Evolutionary conservation across 345 rosid genomes (phyloP).

Genomic region (Brassica rapa): DNA sequence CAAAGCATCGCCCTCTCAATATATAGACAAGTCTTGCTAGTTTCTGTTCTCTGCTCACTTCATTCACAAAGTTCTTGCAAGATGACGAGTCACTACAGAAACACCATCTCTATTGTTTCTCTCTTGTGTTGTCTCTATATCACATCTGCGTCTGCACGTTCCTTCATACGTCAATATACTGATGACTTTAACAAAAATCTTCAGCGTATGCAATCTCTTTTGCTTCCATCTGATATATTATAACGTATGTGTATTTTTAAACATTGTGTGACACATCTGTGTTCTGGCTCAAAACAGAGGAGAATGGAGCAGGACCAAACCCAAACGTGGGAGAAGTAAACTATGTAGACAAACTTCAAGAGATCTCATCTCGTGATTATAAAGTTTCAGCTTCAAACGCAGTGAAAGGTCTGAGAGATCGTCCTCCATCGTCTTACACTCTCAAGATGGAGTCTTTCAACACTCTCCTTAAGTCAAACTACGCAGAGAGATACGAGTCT

Average conservation of each 20-base stretch:
- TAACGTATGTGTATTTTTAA: background rate
- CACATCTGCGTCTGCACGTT: background rate
- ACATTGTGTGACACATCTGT: background rate
- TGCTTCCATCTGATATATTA: background rate
- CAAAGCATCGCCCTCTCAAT: background rate
- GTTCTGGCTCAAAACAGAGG: background rate
- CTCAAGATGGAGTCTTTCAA: slow-evolving; percentile 17
- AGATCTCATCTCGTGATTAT: slow-evolving; percentile 1
- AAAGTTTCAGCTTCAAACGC: background rate
- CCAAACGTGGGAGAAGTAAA: background rate
- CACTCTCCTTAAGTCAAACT: background rate
- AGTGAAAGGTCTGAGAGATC: slow-evolving; percentile 4
- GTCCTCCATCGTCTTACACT: slow-evolving; percentile 16
- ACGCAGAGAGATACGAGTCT: background rate
- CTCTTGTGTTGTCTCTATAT: background rate
- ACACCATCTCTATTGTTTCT: background rate
- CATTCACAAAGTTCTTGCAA: background rate
- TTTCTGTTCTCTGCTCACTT: background rate
- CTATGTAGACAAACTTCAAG: background rate
- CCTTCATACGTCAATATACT: background rate
- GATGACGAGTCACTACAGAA: background rate
- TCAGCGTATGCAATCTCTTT: background rate
- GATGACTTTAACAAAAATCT: background rate
- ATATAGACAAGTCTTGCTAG: background rate
- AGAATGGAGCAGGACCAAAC: background rate